phyloP scores from a whole-genome alignment of 1,284 basidiomycete species.

The Moniliella sp. region DNA sequence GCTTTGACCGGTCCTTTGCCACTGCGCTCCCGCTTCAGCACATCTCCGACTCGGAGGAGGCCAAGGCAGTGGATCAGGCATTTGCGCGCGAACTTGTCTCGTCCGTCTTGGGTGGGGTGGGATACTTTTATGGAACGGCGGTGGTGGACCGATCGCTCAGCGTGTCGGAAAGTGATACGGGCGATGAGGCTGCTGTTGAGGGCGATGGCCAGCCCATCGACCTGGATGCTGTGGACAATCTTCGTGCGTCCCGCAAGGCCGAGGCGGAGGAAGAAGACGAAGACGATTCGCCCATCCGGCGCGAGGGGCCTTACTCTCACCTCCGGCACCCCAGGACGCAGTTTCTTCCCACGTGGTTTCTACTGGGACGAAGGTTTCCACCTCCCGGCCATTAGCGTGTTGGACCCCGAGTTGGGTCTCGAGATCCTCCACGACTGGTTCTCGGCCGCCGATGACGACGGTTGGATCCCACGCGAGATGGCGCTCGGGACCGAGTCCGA shows the following conservation, averaged over 20 bases:
- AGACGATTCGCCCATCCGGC: constrained; percentile 47
- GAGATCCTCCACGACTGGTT: constrained; percentile 78
- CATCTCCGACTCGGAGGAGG: constrained; percentile 36
- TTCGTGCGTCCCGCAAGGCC: too few relatives aligned
- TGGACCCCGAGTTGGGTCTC: constrained; percentile 73
- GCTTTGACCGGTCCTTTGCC: constrained; percentile 51
- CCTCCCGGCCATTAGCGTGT: constrained; percentile 63
- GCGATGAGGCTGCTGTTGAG: constrained; percentile 12
- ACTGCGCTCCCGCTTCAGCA: constrained; percentile 43
- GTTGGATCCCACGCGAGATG: constrained; percentile 84
- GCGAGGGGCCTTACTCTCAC: constrained; percentile 46
- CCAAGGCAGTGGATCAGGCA: too few relatives aligned
- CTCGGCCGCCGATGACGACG: constrained; percentile 65
- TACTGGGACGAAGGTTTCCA: constrained; percentile 98
- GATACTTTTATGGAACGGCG: constrained; percentile 77
- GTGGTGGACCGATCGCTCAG: constrained; percentile 58
- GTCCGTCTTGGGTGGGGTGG: constrained; percentile 69
- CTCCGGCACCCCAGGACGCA: constrained; percentile 76
- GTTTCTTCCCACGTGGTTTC: constrained; percentile 85
- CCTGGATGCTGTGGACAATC: neutral
- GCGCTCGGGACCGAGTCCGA: constrained; percentile 83
- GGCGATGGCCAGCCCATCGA: neutral
- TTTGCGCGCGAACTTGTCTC: constrained; percentile 73
- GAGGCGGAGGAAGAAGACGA: too few relatives aligned
- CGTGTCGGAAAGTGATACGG: constrained; percentile 18